Base-by-base conservation (phyloP, 2,329 filamentous ascomycete genomes). In the Venturia nashicola region DNA sequence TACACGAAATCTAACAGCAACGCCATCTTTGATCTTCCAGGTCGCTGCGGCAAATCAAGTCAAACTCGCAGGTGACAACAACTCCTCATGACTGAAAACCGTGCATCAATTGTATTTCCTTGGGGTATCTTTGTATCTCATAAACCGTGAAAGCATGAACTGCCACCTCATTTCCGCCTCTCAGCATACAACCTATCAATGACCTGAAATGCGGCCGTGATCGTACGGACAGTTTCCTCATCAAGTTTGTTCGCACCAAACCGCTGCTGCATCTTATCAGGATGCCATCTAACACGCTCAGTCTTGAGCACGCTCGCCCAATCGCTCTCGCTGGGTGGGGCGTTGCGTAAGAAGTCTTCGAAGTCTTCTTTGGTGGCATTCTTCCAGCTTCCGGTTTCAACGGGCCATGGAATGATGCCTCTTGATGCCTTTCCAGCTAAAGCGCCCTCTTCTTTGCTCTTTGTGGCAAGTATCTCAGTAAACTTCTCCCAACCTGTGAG, bases 221-320 rank as follows among this genome's bases (percentile, higher is more conserved):
- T 89, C 63, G 86, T 82, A 71, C 84, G 85, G 81, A 96, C 86
- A 3, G 89, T 84, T 3, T 81, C 81, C 32, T 85, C 81, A 59
- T 92, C 87, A 60, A 96, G 84, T 16, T 80, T 79, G 65, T 84
- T 78, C 0, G 83, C 85, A 3, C 91, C 90, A 66, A 96, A 86
- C 62, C 86, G 84, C 76, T 97, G 94, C 78, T 97, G 91, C 64
- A 97, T 89, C 79, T 97, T 99, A 76, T 99, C 94, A 4, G 94
- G 94, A 78, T 99, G 94, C 94, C 94, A 99, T 18, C 91, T 82
- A 20, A 97, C 86, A 61, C 94, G 85, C 78, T 99, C 94, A 5
- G 85, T 78, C 75, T 96, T 96, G 62, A 97, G 79, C 5, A 82
- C 73, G 55, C 80, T 77, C 23, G 83, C 64, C 65, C 78, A 76